Percentiles rank a stretch among this genome's conserved stretches.
Evolutionary conservation across 306 rosid species (phyloP).

Genomic region (Vicia sativa): DNA sequence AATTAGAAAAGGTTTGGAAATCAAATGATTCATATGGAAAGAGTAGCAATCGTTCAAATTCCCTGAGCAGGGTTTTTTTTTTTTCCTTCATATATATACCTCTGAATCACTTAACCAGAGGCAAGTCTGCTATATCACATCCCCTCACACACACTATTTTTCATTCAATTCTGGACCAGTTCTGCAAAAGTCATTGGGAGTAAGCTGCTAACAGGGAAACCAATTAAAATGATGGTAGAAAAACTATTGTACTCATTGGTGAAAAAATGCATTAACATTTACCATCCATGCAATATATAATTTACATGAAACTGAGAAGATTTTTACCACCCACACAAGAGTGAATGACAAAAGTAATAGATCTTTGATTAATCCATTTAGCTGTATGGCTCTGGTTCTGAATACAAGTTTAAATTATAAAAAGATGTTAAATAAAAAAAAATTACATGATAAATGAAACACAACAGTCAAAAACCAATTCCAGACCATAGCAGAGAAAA

Average conservation of each 20-base stretch:
- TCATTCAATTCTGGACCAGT: not conserved
- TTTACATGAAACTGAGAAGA: conserved; percentile 27
- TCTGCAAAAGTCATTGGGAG: conserved; percentile 11
- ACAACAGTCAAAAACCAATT: conserved; percentile 1
- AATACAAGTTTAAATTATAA: conserved; percentile 6
- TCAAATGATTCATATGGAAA: not conserved
- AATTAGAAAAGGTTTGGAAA: not conserved
- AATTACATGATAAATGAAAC: conserved; percentile 2
- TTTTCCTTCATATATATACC: not conserved
- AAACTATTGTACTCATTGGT: not conserved
- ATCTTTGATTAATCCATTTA: not conserved
- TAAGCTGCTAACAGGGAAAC: conserved; percentile 16
- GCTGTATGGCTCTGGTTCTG: conserved; percentile 12
- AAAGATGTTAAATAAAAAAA: not conserved
- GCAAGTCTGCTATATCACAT: not conserved
- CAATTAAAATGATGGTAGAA: conserved; percentile 8
- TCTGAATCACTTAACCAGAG: not conserved
- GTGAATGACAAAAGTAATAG: not conserved
- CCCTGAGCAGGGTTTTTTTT: not conserved
- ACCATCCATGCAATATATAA: conserved; percentile 20
- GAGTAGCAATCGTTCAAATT: not conserved
- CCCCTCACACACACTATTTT: not conserved
- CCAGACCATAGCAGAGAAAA: conserved; percentile 19
- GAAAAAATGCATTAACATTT: conserved; percentile 12
- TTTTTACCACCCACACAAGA: conserved; percentile 3